Evolutionary conservation across 129 eudicot species (phyloP), one percentile per base, ranked within the genome.

Genomic region (Flaveria robusta): DNA sequence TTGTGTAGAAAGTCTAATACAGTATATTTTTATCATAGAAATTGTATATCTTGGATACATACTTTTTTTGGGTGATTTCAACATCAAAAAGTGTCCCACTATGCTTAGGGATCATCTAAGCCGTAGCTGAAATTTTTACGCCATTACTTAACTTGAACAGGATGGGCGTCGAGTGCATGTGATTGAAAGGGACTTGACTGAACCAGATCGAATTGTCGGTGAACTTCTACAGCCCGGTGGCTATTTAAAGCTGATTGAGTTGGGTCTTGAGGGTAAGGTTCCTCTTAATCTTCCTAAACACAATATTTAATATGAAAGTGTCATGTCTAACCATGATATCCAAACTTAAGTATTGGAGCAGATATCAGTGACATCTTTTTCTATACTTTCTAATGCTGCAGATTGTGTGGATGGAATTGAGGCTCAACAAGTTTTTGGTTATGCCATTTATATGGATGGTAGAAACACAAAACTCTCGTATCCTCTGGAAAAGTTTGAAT

Each of bases 211-310:
- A 65, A 91, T 91, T 45, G 94, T 88, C 19, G 97, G 97, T 66
- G 97, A 91, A 77, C 88, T 91, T 62, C 78, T 91, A 52, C 97
- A 91, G 71, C 97, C 97, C 12, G 97, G 95, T 46, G 97, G 97
- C 66, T 91, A 88, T 62, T 43, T 86, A 54, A 91, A 91, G 71
- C 59, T 91, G 42, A 91, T 86, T 23, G 97, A 91, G 82, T 86
- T 91, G 69, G 97, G 97, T 54, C 90, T 88, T n/a, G 85, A 88
- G 66, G 97, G 97, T 91, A 79, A 24, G 46, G 41, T 52, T 63
- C 4, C 66, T 54, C 41, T 16, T 59, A 11, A 14, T 4, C 18
- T 22, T 42, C 55, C 46, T 13, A 58, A 64, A 50, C 56, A 50
- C 22, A 23, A 64, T 41, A 34, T 79, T 12, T 47, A 72, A 39